Base-by-base conservation (phyloP, 1,284 basidiomycete species). In the Inonotus obliquus region DNA sequence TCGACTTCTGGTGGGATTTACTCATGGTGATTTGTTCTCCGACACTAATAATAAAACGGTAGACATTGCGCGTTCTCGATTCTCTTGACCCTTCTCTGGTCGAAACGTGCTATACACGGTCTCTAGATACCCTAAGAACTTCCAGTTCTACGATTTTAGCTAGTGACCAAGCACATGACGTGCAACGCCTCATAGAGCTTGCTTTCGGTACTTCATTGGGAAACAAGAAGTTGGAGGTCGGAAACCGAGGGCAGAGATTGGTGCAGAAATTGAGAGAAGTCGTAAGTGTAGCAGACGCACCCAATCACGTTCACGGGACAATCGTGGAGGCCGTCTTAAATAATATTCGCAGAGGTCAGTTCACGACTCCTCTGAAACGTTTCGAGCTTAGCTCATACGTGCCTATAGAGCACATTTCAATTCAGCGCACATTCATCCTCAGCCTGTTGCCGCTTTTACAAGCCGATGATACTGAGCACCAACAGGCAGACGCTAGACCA, bases 1-100 rank as follows among this genome's bases (percentile, higher is more conserved):
- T 51, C 78, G 87, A 57, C 77, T 72, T 59, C 84, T 79, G 77
- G 89, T 87, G 67, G 57, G 75, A 54, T 19, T 61, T 60, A 49
- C 9, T 37, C 14, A 4, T 9, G 25, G n/a, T 23, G 35, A 54
- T 45, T 25, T 63, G 54, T 60, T 38, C 35, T 29, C 19, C 29
- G 9, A 11, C 1, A 29, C n/a, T 45, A 38, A 25, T 35, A 14
- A 13, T 44, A 4, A 54, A 7, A 21, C 7, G 27, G 13, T 7
- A 59, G 58, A 63, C 62, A 19, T 29, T 59, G 21, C 48, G 41
- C 3, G 39, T 60, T 19, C 37, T 63, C 5, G 49, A 21, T 35
- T 44, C 61, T 13, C 61, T 60, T 25, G 59, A 58, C 17, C 51
- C 56, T 2, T 32, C 55, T 6, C 55, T 62, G 7, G 38, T 62